Percentiles rank a stretch among this genome's conserved stretches.
Conservation (phyloP, 768 basidiomycete species). For the Termitomyces sp. region DNA sequence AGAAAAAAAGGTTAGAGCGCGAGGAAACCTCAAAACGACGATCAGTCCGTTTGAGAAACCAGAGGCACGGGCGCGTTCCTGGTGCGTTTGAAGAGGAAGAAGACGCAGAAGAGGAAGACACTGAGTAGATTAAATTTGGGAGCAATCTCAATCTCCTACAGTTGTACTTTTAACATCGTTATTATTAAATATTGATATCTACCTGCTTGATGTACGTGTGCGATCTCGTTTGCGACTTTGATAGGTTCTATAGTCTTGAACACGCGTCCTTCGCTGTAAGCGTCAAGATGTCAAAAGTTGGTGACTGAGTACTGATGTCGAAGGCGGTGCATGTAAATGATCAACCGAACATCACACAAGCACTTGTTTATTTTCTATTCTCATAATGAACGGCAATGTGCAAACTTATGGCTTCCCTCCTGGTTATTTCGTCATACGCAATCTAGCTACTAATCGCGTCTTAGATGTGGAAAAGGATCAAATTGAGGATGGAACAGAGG, state of each 20-base stretch:
- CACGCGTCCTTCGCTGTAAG: too few relatives aligned
- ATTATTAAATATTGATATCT: not conserved
- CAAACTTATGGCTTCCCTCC: slow-evolving; percentile 42
- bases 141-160: not conserved
- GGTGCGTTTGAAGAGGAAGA: slow-evolving; percentile 17
- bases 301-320: not conserved
- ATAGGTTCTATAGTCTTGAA: too few relatives aligned
- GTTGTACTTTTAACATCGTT: not conserved
- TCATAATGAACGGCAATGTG: slow-evolving; percentile 1
- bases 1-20: slow-evolving; percentile 36
- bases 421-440: slow-evolving; percentile 64
- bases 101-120: slow-evolving; percentile 11
- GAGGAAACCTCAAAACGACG: slow-evolving; percentile 18
- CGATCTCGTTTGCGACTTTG: not conserved
- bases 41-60: slow-evolving; percentile 19
- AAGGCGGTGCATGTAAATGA: not conserved
- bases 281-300: too few relatives aligned
- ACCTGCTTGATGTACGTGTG: not conserved
- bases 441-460: slow-evolving; percentile 46
- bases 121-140: not conserved
- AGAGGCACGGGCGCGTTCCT: slow-evolving; percentile 13
- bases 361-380: not conserved
- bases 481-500: slow-evolving; percentile 56
- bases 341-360: too few relatives aligned
- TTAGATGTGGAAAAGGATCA: slow-evolving; percentile 54